Evolutionary conservation across 257 asterid genomes (phyloP), one percentile per base, ranked within the genome.

Genomic region (Fraxinus pennsylvanica): DNA sequence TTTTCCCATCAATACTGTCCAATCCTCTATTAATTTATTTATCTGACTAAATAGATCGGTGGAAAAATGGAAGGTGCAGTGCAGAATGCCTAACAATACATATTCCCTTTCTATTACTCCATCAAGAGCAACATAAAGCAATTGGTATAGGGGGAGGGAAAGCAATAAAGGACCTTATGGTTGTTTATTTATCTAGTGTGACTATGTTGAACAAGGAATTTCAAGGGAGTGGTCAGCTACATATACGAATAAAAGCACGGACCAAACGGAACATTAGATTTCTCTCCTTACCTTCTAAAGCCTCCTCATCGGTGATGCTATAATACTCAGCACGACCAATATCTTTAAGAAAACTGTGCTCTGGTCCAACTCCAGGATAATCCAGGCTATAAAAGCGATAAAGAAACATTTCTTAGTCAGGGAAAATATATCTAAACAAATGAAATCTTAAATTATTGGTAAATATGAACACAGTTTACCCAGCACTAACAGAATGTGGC

Each of bases 361-460:
- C 99, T 4, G 99, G 99, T 47, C 99, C 99, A 25, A 95, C 98
- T 72, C 98, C 99, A 61, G 97, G 97, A 79, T 93, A 95, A 83
- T 95, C 97, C 80, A 91, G 85, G 57, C 99, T 91, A 74, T 17
- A 77, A 21, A 83, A 72, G 14, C 65, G 72, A 68, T 9, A 25
- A 36, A 74, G 43, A 76, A 61, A 68, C 19, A 63, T 59, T 73
- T 80, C 36, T 81, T 19, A 77, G 78, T n/a, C 41, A 57, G 39
- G 39, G 72, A 45, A 6, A 13, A 70, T 33, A 35, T 19, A 68
- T 21, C 33, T 9, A 73, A 47, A 27, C 22, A 57, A 68, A 47
- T 52, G 71, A 74, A 74, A 39, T 67, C 66, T 74, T 72, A 54
- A 66, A 25, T 29, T 65, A 39, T 67, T 8, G 38, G 41, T 39